Evolutionary conservation across 306 rosid species (phyloP), one percentile per base, ranked within the genome.

Genomic region (Corylus heterophylla): DNA sequence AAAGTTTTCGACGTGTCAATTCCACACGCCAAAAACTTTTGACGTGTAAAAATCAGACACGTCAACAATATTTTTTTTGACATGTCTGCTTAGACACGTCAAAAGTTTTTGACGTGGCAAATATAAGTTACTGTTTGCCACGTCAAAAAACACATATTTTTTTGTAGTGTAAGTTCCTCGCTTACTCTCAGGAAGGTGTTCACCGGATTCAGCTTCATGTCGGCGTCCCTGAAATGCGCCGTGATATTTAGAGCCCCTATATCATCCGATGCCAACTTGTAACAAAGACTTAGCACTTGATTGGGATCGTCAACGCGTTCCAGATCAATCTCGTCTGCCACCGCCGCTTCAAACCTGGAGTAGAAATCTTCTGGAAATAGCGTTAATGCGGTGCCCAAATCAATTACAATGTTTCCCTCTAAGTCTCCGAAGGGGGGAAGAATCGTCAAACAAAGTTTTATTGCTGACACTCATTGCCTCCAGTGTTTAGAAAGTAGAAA

Each of bases 151-250:
- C n/a, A n/a, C n/a, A n/a, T n/a, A n/a, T n/a, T n/a, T n/a, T n/a
- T n/a, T n/a, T n/a, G n/a, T n/a, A n/a, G n/a, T n/a, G n/a, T 52
- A 0, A 82, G 69, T 1, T 12, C 71, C 0, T 83, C 80, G 0
- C n/a, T n/a, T 2, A 85, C 66, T 16, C 42, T 25, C 47, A 87
- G 10, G 73, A 93, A 88, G 0, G 87, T 55, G 66, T 83, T 88
- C 8, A 58, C 2, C 1, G 79, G 5, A 18, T 80, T 75, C 59
- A 90, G 47, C 62, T 54, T 14, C 25, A 88, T 58, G 59, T 86
- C 85, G 0, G 81, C 94, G 11, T 84, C 90, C 1, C 5, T 27
- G 52, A 88, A 90, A 75, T 88, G 91, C 42, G 83, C 54, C 0
- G 81, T 84, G 16, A 86, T 84, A 0, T 12, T 1, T 1, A 89